Base-by-base conservation (phyloP, 164 flowering plant species). In the Nymphaea colorata region DNA sequence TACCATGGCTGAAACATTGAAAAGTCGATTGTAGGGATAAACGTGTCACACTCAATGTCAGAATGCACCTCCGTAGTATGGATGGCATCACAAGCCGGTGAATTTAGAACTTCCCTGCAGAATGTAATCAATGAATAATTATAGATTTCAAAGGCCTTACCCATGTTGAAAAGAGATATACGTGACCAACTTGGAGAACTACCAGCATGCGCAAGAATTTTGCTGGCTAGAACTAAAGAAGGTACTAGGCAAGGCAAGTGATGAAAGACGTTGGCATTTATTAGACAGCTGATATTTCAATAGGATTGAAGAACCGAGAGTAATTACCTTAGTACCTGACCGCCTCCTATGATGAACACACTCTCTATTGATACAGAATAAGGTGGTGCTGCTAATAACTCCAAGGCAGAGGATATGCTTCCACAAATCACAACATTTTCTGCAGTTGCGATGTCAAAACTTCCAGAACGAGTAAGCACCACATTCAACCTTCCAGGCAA, bases 291-390 rank as follows among this genome's bases (percentile, higher is more conserved):
- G 5, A 45, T 45, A 45, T 45, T 45, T 45, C 53, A 45, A 45
- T 45, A 45, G 53, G 53, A 10, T 45, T 5, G 2, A 61, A 61
- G 11, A 61, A 25, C 8, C 5, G 6, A 61, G 17, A 61, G 41
- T 25, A 15, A 16, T n/a, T 41, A 93, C 98, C 87, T 83, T 62
- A 86, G 80, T 64, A 89, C 80, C 77, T 88, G 82, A 67, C 98
- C 98, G 62, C 98, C 98, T 64, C 98, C 98, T 43, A 93, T 89
- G 43, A 91, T 83, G 76, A 86, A 93, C 61, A 93, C 91, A 71
- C 73, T 89, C 75, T 93, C 97, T 73, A 93, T 83, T 25, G 94
- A 93, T 67, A 81, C 62, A 76, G 79, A 79, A 74, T 93, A 93
- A 45, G 96, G 97, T 66, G 92, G 78, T 65, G 82, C 84, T 47